Evolutionary conservation across 2,329 filamentous ascomycete species (phyloP), one percentile per base, ranked within the genome.

Genomic region (Dothistroma pini): DNA sequence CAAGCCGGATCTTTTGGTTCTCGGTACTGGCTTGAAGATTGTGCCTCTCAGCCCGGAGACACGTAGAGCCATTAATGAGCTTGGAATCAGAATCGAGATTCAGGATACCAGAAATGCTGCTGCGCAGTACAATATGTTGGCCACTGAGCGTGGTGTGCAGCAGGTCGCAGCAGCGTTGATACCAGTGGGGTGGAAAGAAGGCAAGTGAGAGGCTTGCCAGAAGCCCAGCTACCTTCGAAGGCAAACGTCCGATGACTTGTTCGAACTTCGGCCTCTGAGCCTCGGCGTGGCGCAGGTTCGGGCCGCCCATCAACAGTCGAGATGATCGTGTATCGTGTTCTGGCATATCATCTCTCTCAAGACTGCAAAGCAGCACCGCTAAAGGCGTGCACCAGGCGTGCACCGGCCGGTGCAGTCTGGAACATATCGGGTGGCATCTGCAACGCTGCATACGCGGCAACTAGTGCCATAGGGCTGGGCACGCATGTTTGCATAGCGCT

Each of bases 51-150:
- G 89, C 59, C 89, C 90, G 0, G 82, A 86, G 68, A 90, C 91
- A 49, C 86, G 89, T 68, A 82, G 81, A 61, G 82, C 86, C 68
- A 86, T 99, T 59, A 89, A 88, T 63, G 83, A 84, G 32, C 76
- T 97, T 48, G 95, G 95, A 0, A 89, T 97, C 68, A 83, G 91
- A 60, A 82, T 97, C 5, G 95, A 99, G 71, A 83, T 97, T 3
- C 84, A 93, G 71, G 95, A 97, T 77, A 97, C 95, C 34, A 83
- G 91, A 65, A 97, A 97, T 76, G 95, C 95, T 9, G 91, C 93
- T 1, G 89, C 93, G 35, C 92, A 97, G 75, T 99, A 95, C 76
- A 99, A 99, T 73, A 75, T 99, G 70, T 79, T 99, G 58, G 93
- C 92, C n/a, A 97, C 92, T 19, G 95, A 99, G 79, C 82, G 95